Conservation (phyloP, 805 yeast species). For the Starmerella roubikii region DNA sequence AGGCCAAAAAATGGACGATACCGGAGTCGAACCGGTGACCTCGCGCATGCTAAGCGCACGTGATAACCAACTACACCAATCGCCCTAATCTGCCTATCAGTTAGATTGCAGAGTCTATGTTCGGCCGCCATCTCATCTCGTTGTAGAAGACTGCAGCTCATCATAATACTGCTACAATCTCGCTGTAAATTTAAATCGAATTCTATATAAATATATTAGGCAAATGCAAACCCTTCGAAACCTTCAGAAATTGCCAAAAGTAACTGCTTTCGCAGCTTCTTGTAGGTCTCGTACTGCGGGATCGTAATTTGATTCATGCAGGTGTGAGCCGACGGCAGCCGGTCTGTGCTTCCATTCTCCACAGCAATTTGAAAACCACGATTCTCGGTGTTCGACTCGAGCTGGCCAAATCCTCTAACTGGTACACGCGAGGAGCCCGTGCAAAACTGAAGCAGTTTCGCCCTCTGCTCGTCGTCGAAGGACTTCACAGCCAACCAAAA, state of each 20-base stretch:
- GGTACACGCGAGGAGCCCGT: constrained; percentile 98
- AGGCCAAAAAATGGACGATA: no score
- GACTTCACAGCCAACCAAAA: constrained; percentile 97
- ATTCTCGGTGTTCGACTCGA: constrained; percentile 76
- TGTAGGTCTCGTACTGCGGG: constrained; percentile 86
- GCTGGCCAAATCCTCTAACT: constrained; percentile 77
- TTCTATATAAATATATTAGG: constrained; percentile 27
- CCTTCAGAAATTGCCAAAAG: constrained; percentile 86
- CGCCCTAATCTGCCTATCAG: no score
- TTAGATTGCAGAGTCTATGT: no score
- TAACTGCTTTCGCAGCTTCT: constrained; percentile 65
- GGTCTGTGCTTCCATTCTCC: constrained; percentile 70
- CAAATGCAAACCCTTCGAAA: constrained; percentile 89
- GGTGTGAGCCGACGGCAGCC: constrained; percentile 91
- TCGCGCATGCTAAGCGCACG: no score
- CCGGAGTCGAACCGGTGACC: no score
- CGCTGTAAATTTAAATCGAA: no score
- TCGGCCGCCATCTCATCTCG: no score
- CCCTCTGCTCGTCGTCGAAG: constrained; percentile 86
- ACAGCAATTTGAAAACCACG: constrained; percentile 80
- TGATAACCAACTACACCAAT: no score
- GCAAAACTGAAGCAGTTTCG: constrained; percentile 84
- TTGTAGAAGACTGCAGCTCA: no score
- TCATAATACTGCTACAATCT: no score
- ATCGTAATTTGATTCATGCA: constrained; percentile 91